phyloP scores from a whole-genome alignment of 371 early-diverging fungal genomes.

The Batrachochytrium dendrobatidis region DNA sequence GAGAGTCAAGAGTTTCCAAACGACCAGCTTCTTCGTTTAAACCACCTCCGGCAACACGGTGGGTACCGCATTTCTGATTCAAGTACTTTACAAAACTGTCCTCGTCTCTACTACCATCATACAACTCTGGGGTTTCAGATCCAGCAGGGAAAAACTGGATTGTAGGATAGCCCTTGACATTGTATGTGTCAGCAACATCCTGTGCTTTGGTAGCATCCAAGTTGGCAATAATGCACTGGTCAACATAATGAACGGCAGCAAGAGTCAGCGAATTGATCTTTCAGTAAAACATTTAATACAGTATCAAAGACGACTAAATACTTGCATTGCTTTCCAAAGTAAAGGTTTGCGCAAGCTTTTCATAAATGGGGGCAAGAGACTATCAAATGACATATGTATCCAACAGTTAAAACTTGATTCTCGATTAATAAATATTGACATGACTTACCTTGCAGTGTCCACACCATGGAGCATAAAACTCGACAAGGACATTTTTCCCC shows the following conservation, averaged over 20 bases:
- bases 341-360: conserved; percentile 39
- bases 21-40: conserved; percentile 61
- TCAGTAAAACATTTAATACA: not conserved
- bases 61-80: conserved; percentile 80
- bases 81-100: conserved; percentile 78
- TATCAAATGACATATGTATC: not conserved
- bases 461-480: conserved; percentile 79
- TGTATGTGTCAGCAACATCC: conserved; percentile 52
- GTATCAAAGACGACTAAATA: not conserved
- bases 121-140: conserved; percentile 59
- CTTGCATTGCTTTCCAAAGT: conserved; percentile 29
- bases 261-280: not conserved
- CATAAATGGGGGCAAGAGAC: conserved; percentile 36
- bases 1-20: conserved; percentile 56
- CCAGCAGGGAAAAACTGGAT: conserved; percentile 72
- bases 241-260: not conserved
- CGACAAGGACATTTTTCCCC: conserved; percentile 61
- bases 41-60: conserved; percentile 71
- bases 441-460: conserved; percentile 68
- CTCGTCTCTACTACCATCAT: conserved; percentile 70
- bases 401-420: not conserved
- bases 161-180: conserved; percentile 48
- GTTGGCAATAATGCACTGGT: conserved; percentile 73
- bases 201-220: conserved; percentile 71
- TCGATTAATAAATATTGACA: not conserved